A percentile compares a stretch with the other conserved stretches of the same genome.
Evolutionary conservation across 139 green algal genomes (phyloP).

Genomic region (Edaphochlamys debaryana): DNA sequence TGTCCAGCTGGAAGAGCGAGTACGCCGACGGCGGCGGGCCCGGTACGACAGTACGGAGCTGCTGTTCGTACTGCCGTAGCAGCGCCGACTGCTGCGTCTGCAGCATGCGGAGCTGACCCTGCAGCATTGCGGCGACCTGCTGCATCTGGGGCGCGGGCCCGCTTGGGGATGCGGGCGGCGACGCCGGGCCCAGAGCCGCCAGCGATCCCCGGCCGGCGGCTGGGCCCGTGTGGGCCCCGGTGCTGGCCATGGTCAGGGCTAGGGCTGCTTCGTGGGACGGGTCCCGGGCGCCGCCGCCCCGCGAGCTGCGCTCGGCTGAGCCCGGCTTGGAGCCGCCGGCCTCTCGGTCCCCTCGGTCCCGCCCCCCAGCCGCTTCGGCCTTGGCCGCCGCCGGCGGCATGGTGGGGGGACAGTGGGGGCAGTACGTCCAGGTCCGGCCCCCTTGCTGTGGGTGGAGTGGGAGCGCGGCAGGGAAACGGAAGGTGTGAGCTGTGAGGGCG

Average conservation of each 20-base stretch:
- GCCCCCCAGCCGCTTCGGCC: too few species aligned
- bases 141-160: background rate
- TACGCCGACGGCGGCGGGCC: background rate
- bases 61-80: slow-evolving; percentile 33
- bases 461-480: background rate
- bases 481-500: background rate
- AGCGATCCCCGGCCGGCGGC: background rate
- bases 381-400: too few species aligned
- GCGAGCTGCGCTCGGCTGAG: background rate
- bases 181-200: background rate
- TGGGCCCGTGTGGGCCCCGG: background rate
- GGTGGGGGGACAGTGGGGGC: slow-evolving; percentile 33
- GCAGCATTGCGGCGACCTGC: slow-evolving; percentile 24
- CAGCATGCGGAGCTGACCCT: slow-evolving; percentile 26
- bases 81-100: slow-evolving; percentile 25
- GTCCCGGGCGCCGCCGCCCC: background rate
- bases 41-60: slow-evolving; percentile 5
- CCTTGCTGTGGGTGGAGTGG: background rate
- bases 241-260: too few species aligned
- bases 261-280: too few species aligned
- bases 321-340: background rate
- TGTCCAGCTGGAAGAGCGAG: slow-evolving; percentile 33
- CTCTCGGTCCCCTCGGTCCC: too few species aligned
- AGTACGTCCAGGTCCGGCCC: slow-evolving; percentile 29
- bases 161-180: background rate